Percentiles rank a stretch among this genome's conserved stretches.
Evolutionary conservation across 208 protist genomes (phyloP).

Genomic region (Crithidia expoeki): DNA sequence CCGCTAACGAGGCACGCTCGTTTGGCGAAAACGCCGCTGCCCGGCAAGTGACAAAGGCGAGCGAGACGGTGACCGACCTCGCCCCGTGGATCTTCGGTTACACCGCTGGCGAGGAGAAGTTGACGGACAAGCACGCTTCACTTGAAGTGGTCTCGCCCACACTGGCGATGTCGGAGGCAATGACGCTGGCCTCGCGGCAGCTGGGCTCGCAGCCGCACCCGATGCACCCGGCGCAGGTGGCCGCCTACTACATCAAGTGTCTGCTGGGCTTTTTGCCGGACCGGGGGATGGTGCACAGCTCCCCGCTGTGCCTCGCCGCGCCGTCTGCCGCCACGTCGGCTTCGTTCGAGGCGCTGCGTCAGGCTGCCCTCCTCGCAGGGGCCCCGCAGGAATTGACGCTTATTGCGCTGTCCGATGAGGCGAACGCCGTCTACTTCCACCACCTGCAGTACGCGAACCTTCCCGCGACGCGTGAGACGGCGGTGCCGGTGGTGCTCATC

Average conservation of each 20-base stretch:
- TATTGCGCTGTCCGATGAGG: constrained; percentile 56
- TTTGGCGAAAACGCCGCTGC: constrained; percentile 68
- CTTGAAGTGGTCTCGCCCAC: constrained; percentile 26
- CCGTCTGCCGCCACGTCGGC: constrained; percentile 26
- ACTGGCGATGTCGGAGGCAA: constrained; percentile 24
- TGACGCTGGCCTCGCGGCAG: constrained; percentile 14
- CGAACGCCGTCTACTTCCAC: constrained; percentile 65
- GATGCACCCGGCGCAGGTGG: constrained; percentile 50
- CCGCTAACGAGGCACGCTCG: constrained; percentile 49
- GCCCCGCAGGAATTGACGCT: constrained; percentile 45
- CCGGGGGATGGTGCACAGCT: constrained; percentile 9
- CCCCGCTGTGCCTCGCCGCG: constrained; percentile 37
- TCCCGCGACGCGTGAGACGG: constrained; percentile 17
- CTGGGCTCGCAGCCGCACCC: constrained; percentile 27
- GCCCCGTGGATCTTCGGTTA: constrained; percentile 52
- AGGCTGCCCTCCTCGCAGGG: constrained; percentile 62
- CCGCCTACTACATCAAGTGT: constrained; percentile 64
- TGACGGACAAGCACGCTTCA: constrained; percentile 16
- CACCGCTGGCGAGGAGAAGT: constrained; percentile 19
- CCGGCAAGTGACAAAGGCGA: constrained; percentile 63
- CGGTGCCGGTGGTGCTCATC: constrained; percentile 55
- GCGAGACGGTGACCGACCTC: constrained; percentile 60
- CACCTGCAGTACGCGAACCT: constrained; percentile 62
- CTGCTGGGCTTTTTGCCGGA: constrained; percentile 52
- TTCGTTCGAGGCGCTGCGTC: constrained; percentile 45